Evolutionary conservation across 768 basidiomycete genomes (phyloP).

Genomic region (Mycena vulgaris): DNA sequence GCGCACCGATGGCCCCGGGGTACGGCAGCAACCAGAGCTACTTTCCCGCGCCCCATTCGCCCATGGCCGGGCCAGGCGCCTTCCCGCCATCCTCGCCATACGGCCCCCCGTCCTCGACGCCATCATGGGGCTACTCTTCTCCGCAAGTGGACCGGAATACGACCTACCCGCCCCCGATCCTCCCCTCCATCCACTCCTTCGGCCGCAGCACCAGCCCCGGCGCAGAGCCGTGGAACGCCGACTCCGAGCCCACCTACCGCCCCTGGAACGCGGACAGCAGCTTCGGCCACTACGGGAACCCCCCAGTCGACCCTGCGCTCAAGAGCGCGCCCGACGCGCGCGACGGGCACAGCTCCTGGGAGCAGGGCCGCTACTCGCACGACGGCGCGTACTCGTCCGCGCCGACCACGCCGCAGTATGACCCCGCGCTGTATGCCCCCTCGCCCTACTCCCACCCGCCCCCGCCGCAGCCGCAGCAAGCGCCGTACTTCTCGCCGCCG

Average conservation of each 20-base stretch:
- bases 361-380: conserved; percentile 10
- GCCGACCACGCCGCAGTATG: conserved; percentile 30
- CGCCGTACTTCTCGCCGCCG: conserved; percentile 40
- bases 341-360: conserved; percentile 21
- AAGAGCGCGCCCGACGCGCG: conserved; percentile 22
- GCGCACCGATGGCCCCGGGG: conserved; percentile 52
- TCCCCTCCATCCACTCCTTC: conserved; percentile 70
- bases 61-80: conserved; percentile 56
- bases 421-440: conserved; percentile 25
- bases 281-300: conserved; percentile 41
- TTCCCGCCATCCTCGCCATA: conserved; percentile 59
- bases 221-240: conserved; percentile 35
- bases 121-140: conserved; percentile 71
- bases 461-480: conserved; percentile 32
- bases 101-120: conserved; percentile 58
- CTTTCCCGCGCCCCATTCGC: conserved; percentile 59
- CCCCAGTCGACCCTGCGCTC: conserved; percentile 59
- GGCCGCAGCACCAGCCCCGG: conserved; percentile 48
- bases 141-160: conserved; percentile 62
- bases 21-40: conserved; percentile 60
- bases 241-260: conserved; percentile 62
- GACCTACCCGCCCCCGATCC: conserved; percentile 63
- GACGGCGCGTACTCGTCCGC: conserved; percentile 14
- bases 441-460: conserved; percentile 12
- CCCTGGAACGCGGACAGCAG: conserved; percentile 61